Base-by-base conservation (phyloP, 768 basidiomycete species). In the Exidia glandulosa region DNA sequence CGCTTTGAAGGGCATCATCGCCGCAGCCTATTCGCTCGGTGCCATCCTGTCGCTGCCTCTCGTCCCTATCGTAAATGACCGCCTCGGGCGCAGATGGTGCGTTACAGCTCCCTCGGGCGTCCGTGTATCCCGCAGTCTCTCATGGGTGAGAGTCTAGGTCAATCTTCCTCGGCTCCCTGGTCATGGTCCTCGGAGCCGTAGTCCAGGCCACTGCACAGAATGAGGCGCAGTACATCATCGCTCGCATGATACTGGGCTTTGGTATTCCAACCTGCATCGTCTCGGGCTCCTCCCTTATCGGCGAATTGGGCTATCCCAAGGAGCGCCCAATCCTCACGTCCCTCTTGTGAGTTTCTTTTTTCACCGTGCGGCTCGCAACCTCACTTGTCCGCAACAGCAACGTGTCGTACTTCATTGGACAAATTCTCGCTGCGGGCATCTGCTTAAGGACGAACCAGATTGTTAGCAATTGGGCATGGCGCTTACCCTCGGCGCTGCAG, bases 21-120 rank as follows among this genome's bases (percentile, higher is more conserved):
- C 77, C 14, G 73, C 82, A 1, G 76, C 82, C 65, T 85, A 84
- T 65, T 81, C 82, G 1, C 75, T 85, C n/a, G 84, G 84, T 6
- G 78, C 79, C 2, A 76, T 86, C 32, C 63, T 73, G 23, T 78
- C 80, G 0, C 68, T 85, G 3, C 84, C 84, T 0, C 67, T 81
- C 16, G 80, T 82, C 2, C 80, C 82, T 0, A 66, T 71, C 37
- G 68, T 83, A 47, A 77, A 77, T 14, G 83, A 84, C 59, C 69
- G 67, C 12, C 68, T 77, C n/a, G 83, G 82, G 14, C 76, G 83
- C 29, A 71, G 79, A 41, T 66, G 71, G 36, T 37, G 10, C 19
- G 9, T 19, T 37, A 10, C 9, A 37, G 9, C 19, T 19, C 10
- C 36, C 19, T 37, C 36, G 36, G 9, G 9, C 36, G 10, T 37